These are phyloP conservation scores for Tylopilus intermedius DNA, from an alignment of 768 basidiomycete species.

Conservation along the genomic window DNA sequence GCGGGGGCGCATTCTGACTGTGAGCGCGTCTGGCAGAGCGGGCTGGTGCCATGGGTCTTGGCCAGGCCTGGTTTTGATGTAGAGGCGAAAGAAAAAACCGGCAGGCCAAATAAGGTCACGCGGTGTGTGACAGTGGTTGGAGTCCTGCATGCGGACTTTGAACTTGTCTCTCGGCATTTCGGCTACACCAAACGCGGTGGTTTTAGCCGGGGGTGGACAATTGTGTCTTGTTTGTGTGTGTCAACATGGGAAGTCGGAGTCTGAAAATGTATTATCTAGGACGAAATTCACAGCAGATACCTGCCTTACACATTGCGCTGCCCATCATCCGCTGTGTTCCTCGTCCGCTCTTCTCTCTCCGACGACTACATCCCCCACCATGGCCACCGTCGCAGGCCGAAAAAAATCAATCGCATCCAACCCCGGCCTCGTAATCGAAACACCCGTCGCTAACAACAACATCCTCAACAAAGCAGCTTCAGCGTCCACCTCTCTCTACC, in stretches of 20 bases:
- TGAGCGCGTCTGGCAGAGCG: slow-evolving; percentile 54
- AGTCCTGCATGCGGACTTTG: slow-evolving; percentile 27
- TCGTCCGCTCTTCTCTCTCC: neutral
- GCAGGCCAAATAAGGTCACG: slow-evolving; percentile 11
- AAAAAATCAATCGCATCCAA: slow-evolving; percentile 76
- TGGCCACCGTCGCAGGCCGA: slow-evolving; percentile 58
- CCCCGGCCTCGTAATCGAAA: slow-evolving; percentile 64
- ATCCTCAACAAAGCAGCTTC: slow-evolving; percentile 91
- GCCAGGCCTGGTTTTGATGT: slow-evolving; percentile 28
- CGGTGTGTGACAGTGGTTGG: slow-evolving; percentile 23
- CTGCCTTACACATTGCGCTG: neutral
- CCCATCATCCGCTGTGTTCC: neutral
- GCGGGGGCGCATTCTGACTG: slow-evolving; percentile 25
- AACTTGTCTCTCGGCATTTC: slow-evolving; percentile 12
- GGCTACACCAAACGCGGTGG: neutral
- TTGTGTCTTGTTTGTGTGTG: slow-evolving; percentile 25
- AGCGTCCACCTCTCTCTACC: slow-evolving; percentile 83
- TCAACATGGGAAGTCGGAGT: slow-evolving; percentile 30
- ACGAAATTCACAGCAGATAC: neutral
- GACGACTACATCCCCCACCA: slow-evolving; percentile 27
- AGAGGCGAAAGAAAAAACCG: slow-evolving; percentile 14
- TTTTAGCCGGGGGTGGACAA: neutral
- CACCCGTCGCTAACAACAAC: slow-evolving; percentile 72
- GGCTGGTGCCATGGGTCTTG: slow-evolving; percentile 80
- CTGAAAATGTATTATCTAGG: slow-evolving; percentile 30